Evolutionary conservation across 345 rosid species (phyloP).

Genomic region (Psidium guajava): DNA sequence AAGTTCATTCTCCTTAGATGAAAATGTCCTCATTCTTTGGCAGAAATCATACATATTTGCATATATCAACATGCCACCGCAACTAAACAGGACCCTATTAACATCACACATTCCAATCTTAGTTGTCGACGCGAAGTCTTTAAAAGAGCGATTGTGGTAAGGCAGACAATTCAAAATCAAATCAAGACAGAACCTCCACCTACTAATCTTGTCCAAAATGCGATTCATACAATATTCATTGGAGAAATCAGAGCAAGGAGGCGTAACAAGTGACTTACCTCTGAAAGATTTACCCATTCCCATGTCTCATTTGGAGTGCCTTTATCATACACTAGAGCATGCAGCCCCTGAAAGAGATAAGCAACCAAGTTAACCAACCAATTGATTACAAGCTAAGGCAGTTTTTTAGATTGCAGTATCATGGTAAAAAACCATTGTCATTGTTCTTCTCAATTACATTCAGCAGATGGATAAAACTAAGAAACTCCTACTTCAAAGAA

Average conservation of each 20-base stretch:
- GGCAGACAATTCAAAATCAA: background rate
- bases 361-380: background rate
- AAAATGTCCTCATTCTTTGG: background rate
- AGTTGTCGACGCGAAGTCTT: background rate
- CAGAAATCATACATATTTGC: background rate
- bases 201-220: background rate
- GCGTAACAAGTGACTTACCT: conserved; percentile 24
- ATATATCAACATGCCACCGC: background rate
- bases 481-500: background rate
- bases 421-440: background rate
- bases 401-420: background rate
- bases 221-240: background rate
- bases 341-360: conserved; percentile 43
- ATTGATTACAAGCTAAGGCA: background rate
- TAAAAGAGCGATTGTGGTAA: background rate
- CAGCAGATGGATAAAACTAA: background rate
- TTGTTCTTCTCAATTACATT: background rate
- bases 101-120: background rate
- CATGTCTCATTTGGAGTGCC: conserved; percentile 68
- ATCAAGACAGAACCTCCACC: background rate
- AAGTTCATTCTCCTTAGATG: background rate
- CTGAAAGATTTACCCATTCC: conserved; percentile 91
- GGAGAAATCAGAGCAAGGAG: background rate
- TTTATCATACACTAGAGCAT: conserved; percentile 79
- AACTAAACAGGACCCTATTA: background rate